These are phyloP conservation scores for Chamaenerion angustifolium DNA, from an alignment of 345 rosid species.

Conservation along the genomic window DNA sequence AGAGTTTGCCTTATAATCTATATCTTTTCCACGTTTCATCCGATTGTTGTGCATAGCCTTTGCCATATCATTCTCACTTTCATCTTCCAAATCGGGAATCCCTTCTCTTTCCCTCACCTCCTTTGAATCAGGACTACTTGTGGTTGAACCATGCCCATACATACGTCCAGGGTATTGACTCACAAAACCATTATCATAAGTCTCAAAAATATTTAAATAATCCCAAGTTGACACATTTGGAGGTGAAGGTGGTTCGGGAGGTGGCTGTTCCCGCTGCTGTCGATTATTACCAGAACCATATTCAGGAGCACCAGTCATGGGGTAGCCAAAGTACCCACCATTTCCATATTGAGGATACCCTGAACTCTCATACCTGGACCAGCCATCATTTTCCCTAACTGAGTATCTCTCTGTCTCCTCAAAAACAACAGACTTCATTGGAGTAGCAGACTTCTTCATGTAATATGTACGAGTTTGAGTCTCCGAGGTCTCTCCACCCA, in stretches of 20 bases:
- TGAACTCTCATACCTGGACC: constrained; percentile 27
- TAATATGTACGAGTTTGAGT: constrained; percentile 29
- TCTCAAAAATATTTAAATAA: constrained; percentile 57
- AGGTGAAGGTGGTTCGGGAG: constrained; percentile 65
- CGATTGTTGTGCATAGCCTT: constrained; percentile 26
- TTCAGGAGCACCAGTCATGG: constrained; percentile 22
- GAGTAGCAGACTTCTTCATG: constrained; percentile 65
- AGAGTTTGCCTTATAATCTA: constrained; percentile 22
- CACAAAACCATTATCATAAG: constrained; percentile 31
- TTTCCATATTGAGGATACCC: constrained; percentile 19
- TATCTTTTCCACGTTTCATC: constrained; percentile 20
- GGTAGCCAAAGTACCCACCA: constrained; percentile 45
- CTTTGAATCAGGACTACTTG: constrained; percentile 78
- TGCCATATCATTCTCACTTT: constrained; percentile 50
- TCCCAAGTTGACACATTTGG: constrained; percentile 72
- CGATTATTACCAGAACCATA: constrained; percentile 4
- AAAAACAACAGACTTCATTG: constrained; percentile 51
- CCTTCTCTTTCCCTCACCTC: constrained; percentile 94
- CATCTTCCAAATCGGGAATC: constrained; percentile 90
- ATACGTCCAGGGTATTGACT: constrained; percentile 12
- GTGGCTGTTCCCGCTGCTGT: constrained; percentile 25
- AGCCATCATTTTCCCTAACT: constrained; percentile 11
- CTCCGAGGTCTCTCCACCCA: constrained; percentile 15
- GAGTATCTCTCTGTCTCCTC: constrained; percentile 43
- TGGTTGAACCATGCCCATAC: constrained; percentile 33